A percentile compares a stretch with the other conserved stretches of the same genome.
Conservation (phyloP, 768 basidiomycete genomes). For the Amanita jacksonii region DNA sequence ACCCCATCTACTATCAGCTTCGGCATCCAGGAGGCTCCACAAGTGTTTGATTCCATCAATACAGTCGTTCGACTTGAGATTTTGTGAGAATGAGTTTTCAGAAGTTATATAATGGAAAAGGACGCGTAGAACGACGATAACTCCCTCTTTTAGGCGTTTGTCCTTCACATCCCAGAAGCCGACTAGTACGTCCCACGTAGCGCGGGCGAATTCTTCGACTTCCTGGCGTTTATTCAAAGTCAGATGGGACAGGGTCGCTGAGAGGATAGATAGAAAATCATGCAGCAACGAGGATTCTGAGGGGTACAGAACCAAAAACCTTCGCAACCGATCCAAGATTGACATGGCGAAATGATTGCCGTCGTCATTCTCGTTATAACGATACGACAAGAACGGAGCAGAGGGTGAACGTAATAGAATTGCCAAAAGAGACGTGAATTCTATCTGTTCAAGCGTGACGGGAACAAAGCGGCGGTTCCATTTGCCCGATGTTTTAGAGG, state of each 20-base stretch:
- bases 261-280: conserved; percentile 61
- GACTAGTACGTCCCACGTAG: conserved; percentile 56
- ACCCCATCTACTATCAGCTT: conserved; percentile 57
- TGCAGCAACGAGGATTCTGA: conserved; percentile 72
- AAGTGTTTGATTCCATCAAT: conserved; percentile 40
- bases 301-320: conserved; percentile 58
- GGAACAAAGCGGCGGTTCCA: conserved; percentile 17
- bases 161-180: conserved; percentile 75
- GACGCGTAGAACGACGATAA: conserved; percentile 62
- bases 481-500: conserved; percentile 13
- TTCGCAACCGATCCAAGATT: conserved; percentile 40
- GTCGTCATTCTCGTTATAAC: conserved; percentile 4
- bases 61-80: conserved; percentile 24
- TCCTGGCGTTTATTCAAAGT: conserved; percentile 61
- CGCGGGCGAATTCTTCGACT: conserved; percentile 50
- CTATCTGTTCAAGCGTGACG: conserved; percentile 53
- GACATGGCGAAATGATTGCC: conserved; percentile 31
- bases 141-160: conserved; percentile 64
- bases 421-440: conserved; percentile 57
- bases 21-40: conserved; percentile 47
- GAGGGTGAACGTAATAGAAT: conserved; percentile 48
- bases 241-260: conserved; percentile 62
- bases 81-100: conserved; percentile 15
- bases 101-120: conserved; percentile 65
- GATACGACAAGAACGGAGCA: conserved; percentile 42